Base-by-base conservation (phyloP, 2,329 filamentous ascomycete species). In the Fusarium dlaminii region DNA sequence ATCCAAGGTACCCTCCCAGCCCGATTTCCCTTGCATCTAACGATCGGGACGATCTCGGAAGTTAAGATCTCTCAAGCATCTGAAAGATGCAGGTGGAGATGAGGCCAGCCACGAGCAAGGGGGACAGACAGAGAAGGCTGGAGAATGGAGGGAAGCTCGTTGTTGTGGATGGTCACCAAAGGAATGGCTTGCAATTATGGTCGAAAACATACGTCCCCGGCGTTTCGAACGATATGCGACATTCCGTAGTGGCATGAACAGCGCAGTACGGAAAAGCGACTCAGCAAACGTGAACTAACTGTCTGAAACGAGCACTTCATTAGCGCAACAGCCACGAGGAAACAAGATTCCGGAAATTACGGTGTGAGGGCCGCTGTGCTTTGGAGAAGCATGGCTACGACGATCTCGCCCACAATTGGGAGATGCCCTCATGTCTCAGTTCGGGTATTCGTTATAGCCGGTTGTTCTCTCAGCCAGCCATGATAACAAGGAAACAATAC, bases 121-220 rank as follows among this genome's bases (percentile, higher is more conserved):
- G 43, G 24, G 6, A 7, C 12, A 46, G 18, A 46, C 5, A 46
- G 24, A 46, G 4, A 14, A 27, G 24, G 43, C 24, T 46, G 43
- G 6, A 29, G 12, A 27, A 20, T 14, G 13, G 3, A 4, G 2
- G 12, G 18, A 27, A 27, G 5, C 43, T 46, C 4, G 8, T 18
- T 14, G 1, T 10, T 14, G 4, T 45, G 11, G 12, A 27, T 4
- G 43, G 1, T 7, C 5, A 20, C 18, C 2, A 4, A 14, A 10
- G 17, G 24, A 9, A 45, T 14, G 8, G 6, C 27, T 20, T 4
- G 18, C 24, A 46, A 29, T 20, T 6, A 5, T 46, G 12, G 4
- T 20, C 11, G 0, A 20, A 10, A 46, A 29, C 8, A 1, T 20
- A 14, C 12, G 8, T 6, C 5, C 4, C 18, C 6, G 12, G 43